Evolutionary conservation across 163 green algal genomes (phyloP).

Genomic region (Scenedesmus sp.): DNA sequence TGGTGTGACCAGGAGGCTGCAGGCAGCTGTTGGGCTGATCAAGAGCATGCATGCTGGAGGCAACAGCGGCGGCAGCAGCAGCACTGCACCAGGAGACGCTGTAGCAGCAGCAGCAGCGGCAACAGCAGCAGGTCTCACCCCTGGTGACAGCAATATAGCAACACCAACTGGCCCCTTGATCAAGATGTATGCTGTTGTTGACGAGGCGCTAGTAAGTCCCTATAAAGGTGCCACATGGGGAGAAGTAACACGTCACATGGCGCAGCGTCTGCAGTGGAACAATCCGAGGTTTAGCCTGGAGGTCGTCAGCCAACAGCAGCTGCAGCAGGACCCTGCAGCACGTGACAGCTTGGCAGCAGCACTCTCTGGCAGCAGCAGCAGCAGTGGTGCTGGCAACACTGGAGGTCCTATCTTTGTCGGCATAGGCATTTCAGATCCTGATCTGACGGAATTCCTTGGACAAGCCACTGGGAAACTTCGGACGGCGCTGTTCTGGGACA

Average conservation of each 20-base stretch:
- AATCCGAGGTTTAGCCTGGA: conserved; percentile 23
- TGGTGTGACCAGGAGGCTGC: neutral
- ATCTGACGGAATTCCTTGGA: neutral
- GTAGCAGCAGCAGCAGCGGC: conserved; percentile 25
- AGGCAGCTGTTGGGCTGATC: neutral
- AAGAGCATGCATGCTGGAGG: neutral
- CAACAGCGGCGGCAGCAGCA: conserved; percentile 25
- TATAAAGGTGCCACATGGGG: conserved; percentile 37
- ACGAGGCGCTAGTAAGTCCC: conserved; percentile 12
- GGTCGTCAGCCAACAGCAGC: conserved; percentile 16
- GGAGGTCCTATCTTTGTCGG: conserved; percentile 12
- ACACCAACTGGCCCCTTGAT: conserved; percentile 14
- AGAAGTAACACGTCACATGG: conserved; percentile 29
- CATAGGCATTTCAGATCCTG: conserved; percentile 21
- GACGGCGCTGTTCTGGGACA: conserved; percentile 51
- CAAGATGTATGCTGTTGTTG: conserved; percentile 45
- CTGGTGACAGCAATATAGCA: neutral
- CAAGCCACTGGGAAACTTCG: neutral
- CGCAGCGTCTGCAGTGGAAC: conserved; percentile 34
- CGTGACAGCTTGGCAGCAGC: neutral
- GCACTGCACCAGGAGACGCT: neutral
- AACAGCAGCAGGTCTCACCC: no score
- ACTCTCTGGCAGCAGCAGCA: neutral
- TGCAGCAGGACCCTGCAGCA: neutral
- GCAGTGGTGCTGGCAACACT: neutral